Base-by-base conservation (phyloP, 2,329 filamentous ascomycete species). In the Dryadomyces quercivorus region DNA sequence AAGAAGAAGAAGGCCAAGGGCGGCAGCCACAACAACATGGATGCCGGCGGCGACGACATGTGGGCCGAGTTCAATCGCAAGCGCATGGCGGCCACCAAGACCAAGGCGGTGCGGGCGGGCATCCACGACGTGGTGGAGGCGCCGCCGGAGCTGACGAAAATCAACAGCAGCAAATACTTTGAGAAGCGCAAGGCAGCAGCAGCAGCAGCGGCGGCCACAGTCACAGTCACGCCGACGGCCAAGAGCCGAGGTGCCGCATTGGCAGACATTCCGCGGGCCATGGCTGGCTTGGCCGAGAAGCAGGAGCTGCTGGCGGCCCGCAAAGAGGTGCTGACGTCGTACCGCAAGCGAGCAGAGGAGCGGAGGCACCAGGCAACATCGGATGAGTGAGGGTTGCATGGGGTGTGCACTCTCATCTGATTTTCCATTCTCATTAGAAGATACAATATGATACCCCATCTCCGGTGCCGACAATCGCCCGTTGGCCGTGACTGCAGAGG, bases 31-130 rank as follows among this genome's bases (percentile, higher is more conserved):
- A 26, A 51, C 51, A 52, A 36, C 49, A 47, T 45, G 16, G 70
- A 65, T 49, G 74, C 72, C 26, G 74, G 75, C 45, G 75, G 82
- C 52, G 79, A 82, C 10, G 82, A 84, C 47, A 87, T 88, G 1
- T 95, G 88, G 88, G 82, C 79, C 46, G 81, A 81, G 58, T 68
- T 95, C 60, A 84, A 85, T 65, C 76, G 76, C 65, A 82, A 82
- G 70, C 74, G 82, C 55, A 82, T 80, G 26, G 78, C 81, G 60
- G 69, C 66, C 22, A 76, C 72, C 60, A 65, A 72, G 18, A 47
- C 26, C 13, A 57, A 45, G 31, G 20, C 51, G 3, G 55, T 59
- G 16, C 44, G 72, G 73, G 58, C 58, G 1, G 60, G 60, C 2
- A 64, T 81, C 16, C 72, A 80, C 57, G 78, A 80, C 58, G 73